Percentiles rank a stretch among this genome's conserved stretches.
Evolutionary conservation across 805 yeast genomes (phyloP).

Genomic region (Barnettozyma salicaria): DNA sequence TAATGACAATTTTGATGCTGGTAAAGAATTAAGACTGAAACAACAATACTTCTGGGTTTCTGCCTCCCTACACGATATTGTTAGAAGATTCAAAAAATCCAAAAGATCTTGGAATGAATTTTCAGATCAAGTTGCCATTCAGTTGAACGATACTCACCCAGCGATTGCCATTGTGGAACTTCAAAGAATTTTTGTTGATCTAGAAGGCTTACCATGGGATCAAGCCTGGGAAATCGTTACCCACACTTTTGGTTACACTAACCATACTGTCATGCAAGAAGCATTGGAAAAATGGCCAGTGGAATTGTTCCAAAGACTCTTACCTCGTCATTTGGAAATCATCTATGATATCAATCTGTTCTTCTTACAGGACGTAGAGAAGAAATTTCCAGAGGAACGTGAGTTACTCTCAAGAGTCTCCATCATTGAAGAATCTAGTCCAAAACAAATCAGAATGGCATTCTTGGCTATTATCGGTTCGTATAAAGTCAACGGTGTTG

Average conservation of each 20-base stretch:
- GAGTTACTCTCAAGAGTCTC: conserved; percentile 64
- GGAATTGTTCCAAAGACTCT: conserved; percentile 64
- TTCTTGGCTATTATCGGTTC: conserved; percentile 86
- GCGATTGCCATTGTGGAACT: conserved; percentile 86
- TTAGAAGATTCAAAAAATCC: conserved; percentile 81
- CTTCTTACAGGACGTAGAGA: conserved; percentile 73
- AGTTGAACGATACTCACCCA: conserved; percentile 93
- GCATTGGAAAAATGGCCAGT: conserved; percentile 96
- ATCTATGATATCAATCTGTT: conserved; percentile 77
- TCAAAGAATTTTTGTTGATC: conserved; percentile 78
- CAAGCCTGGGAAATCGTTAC: conserved; percentile 83
- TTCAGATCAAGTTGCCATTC: conserved; percentile 84
- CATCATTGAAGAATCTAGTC: conserved; percentile 73
- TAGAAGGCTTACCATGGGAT: conserved; percentile 77
- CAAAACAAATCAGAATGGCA: conserved; percentile 90
- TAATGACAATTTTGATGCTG: conserved; percentile 85
- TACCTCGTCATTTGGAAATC: conserved; percentile 89
- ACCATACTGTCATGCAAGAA: conserved; percentile 92
- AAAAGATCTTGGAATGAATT: conserved; percentile 74
- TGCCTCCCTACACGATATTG: conserved; percentile 86
- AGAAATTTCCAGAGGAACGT: conserved; percentile 68
- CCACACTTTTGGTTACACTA: conserved; percentile 81
- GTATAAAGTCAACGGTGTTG: conserved; percentile 92
- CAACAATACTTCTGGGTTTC: conserved; percentile 98
- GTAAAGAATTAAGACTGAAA: conserved; percentile 86